Conservation (phyloP, 2,329 filamentous ascomycete species). For the Lasiodiplodia hormozganensis region DNA sequence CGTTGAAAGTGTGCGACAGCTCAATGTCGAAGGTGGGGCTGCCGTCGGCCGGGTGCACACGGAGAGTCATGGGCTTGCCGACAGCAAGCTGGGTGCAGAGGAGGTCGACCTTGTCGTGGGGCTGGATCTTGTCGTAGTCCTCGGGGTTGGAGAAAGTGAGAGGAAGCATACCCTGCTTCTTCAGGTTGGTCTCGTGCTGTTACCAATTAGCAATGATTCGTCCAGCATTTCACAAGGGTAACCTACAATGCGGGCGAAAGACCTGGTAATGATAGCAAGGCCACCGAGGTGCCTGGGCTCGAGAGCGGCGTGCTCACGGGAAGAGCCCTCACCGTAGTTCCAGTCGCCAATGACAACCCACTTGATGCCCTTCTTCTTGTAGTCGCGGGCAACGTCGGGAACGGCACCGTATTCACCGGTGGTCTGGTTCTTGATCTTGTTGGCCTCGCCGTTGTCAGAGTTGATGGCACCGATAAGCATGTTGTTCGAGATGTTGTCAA, state of each 20-base stretch:
- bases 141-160: conserved; percentile 92
- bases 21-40: conserved; percentile 76
- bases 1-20: conserved; percentile 97
- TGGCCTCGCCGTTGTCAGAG: conserved; percentile 93
- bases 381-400: conserved; percentile 92
- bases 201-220: conserved; percentile 28
- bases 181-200: conserved; percentile 97
- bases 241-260: conserved; percentile 88
- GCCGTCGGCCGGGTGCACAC: conserved; percentile 90
- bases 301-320: conserved; percentile 96
- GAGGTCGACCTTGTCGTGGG: conserved; percentile 90
- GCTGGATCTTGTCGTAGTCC: conserved; percentile 97
- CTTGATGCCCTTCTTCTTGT: conserved; percentile 94
- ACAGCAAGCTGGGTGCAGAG: conserved; percentile 87
- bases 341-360: conserved; percentile 99
- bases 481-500: conserved; percentile 99
- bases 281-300: conserved; percentile 97
- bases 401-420: conserved; percentile 86
- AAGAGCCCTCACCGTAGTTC: conserved; percentile 99
- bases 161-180: conserved; percentile 99
- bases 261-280: conserved; percentile 93
- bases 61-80: conserved; percentile 90
- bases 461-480: conserved; percentile 99
- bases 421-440: conserved; percentile 93
- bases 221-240: conserved; percentile 1